These are phyloP conservation scores for Alternaria ethzedia DNA, from an alignment of 2,329 filamentous ascomycete species.

Conservation along the genomic window DNA sequence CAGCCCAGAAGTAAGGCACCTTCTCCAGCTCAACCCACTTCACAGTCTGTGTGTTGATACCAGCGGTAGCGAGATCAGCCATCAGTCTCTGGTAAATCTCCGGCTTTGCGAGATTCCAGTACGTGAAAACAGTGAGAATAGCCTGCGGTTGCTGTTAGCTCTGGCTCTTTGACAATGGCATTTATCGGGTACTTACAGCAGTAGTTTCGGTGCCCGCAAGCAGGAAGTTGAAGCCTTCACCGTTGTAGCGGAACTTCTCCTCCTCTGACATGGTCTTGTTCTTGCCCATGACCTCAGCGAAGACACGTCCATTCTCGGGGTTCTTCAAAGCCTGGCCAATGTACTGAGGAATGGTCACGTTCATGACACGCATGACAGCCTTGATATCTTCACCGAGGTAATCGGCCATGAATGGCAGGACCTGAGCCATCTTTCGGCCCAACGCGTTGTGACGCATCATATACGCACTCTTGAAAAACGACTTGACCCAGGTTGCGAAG, in stretches of 20 bases:
- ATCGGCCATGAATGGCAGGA: slow-evolving; percentile 34
- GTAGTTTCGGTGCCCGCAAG: slow-evolving; percentile 35
- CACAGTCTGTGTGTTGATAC: slow-evolving; percentile 16
- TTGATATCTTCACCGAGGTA: slow-evolving; percentile 36
- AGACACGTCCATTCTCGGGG: slow-evolving; percentile 33
- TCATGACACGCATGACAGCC: slow-evolving; percentile 34
- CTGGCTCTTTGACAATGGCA: not conserved
- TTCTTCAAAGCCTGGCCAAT: slow-evolving; percentile 30
- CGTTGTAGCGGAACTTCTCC: slow-evolving; percentile 30
- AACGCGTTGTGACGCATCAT: slow-evolving; percentile 37
- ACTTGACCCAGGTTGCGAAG: slow-evolving; percentile 35
- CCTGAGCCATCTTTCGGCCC: slow-evolving; percentile 30
- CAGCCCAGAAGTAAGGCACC: slow-evolving; percentile 41
- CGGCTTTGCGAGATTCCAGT: slow-evolving; percentile 44
- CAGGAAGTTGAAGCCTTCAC: slow-evolving; percentile 35
- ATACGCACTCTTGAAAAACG: slow-evolving; percentile 34
- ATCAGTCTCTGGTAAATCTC: slow-evolving; percentile 25
- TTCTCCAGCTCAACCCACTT: slow-evolving; percentile 35
- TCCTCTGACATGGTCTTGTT: slow-evolving; percentile 27
- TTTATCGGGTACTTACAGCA: slow-evolving; percentile 21
- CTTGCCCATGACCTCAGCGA: slow-evolving; percentile 28
- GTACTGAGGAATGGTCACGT: slow-evolving; percentile 32
- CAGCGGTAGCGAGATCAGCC: slow-evolving; percentile 25
- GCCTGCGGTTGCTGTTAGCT: slow-evolving; percentile 29
- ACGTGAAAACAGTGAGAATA: slow-evolving; percentile 41